Evolutionary conservation across 1,139 yeast species (phyloP).

Genomic region (Geotrichum phurueaensis): DNA sequence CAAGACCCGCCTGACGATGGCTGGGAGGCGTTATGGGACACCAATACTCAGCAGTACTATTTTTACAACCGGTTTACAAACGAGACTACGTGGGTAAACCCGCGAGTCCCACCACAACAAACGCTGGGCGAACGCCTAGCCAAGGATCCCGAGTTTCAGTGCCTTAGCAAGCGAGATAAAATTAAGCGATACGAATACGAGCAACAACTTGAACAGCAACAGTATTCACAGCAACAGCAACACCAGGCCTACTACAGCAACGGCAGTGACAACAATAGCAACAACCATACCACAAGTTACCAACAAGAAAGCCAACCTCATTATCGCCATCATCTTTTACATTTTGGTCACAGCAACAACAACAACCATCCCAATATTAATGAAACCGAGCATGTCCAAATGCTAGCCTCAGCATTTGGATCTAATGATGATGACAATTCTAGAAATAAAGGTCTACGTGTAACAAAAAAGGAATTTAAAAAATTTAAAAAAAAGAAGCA

Average conservation of each 20-base stretch:
- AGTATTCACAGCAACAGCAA: not conserved
- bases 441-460: slow-evolving; percentile 11
- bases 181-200: slow-evolving; percentile 19
- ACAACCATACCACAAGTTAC: no score
- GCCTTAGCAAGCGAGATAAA: slow-evolving; percentile 20
- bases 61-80: slow-evolving; percentile 28
- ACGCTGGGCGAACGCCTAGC: slow-evolving; percentile 20
- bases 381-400: slow-evolving; percentile 22
- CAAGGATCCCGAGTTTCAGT: slow-evolving; percentile 21
- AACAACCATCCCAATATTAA: slow-evolving; percentile 13
- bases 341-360: not conserved
- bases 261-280: no score
- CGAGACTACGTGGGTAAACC: slow-evolving; percentile 31
- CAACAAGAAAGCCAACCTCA: not conserved
- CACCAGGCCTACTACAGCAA: not conserved
- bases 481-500: slow-evolving; percentile 23
- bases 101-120: slow-evolving; percentile 21
- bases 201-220: slow-evolving; percentile 2
- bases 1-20: slow-evolving; percentile 24
- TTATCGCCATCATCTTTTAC: not conserved
- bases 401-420: slow-evolving; percentile 23
- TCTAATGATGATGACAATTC: not conserved
- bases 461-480: slow-evolving; percentile 26
- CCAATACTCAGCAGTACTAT: slow-evolving; percentile 23
- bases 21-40: slow-evolving; percentile 33